Evolutionary conservation across 2,329 filamentous ascomycete species (phyloP).

Genomic region (Geoglossum cookeanum): DNA sequence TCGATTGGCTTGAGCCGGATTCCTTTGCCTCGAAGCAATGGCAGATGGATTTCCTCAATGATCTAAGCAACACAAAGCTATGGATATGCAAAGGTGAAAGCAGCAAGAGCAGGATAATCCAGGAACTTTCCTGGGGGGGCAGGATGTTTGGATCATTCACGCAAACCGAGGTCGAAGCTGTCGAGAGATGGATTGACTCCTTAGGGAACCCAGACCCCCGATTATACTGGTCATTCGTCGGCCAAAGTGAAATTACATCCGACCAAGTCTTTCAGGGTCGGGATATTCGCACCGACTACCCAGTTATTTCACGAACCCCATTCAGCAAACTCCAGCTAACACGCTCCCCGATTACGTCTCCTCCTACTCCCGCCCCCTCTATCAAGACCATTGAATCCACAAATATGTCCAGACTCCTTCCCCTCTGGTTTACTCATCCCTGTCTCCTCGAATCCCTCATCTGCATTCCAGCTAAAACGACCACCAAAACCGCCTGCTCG

Average conservation of each 20-base stretch:
- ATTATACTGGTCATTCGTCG: slow-evolving; percentile 13
- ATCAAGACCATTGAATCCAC: not conserved
- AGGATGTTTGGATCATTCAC: slow-evolving; percentile 33
- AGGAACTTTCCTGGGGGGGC: slow-evolving; percentile 26
- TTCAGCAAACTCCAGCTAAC: slow-evolving; percentile 3
- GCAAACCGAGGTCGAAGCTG: slow-evolving; percentile 20
- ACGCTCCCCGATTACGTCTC: not conserved
- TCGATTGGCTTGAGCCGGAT: slow-evolving; percentile 24
- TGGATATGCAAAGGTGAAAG: slow-evolving; percentile 26
- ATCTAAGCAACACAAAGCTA: slow-evolving; percentile 18
- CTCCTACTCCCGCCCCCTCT: not conserved
- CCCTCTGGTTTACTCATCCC: slow-evolving; percentile 21
- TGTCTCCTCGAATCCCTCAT: slow-evolving; percentile 22
- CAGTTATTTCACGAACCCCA: slow-evolving; percentile 5
- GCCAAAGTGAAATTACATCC: slow-evolving; percentile 2
- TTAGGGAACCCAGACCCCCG: slow-evolving; percentile 12
- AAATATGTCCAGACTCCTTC: slow-evolving; percentile 13
- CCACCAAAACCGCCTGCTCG: slow-evolving; percentile 16
- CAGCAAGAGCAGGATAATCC: slow-evolving; percentile 22
- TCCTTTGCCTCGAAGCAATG: slow-evolving; percentile 15
- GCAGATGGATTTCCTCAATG: slow-evolving; percentile 20
- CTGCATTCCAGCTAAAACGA: slow-evolving; percentile 19
- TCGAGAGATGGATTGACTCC: slow-evolving; percentile 23
- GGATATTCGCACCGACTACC: slow-evolving; percentile 7
- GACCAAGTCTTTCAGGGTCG: not conserved